Conservation (phyloP, 129 eudicot species). For the Arctium lappa region DNA sequence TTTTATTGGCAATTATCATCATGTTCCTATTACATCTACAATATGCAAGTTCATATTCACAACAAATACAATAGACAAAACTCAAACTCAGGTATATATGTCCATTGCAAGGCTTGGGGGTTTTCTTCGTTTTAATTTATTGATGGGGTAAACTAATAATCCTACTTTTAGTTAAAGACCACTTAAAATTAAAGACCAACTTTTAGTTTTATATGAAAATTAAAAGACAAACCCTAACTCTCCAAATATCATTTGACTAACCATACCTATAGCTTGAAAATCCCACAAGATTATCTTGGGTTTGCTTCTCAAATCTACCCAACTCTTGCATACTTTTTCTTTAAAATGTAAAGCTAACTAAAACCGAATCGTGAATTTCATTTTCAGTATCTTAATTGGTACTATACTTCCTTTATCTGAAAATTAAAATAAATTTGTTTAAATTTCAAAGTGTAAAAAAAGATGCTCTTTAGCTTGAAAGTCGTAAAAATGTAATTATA, state of each 20-base stretch:
- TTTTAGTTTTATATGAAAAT: too few species aligned
- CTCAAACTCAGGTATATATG: not conserved
- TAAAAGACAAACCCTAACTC: not conserved
- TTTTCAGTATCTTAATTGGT: not conserved
- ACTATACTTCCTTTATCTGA: not conserved
- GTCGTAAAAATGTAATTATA: not conserved
- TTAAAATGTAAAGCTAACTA: not conserved
- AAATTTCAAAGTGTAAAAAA: too few species aligned
- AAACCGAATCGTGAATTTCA: not conserved
- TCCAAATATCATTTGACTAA: too few species aligned
- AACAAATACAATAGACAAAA: too few species aligned
- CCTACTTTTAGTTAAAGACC: not conserved
- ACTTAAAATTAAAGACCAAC: not conserved
- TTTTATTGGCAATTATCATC: not conserved
- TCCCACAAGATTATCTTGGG: not conserved
- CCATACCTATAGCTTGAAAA: too few species aligned
- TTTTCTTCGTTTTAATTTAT: not conserved
- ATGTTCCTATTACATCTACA: not conserved
- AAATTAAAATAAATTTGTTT: not conserved
- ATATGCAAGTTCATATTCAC: not conserved
- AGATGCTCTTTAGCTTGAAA: not conserved
- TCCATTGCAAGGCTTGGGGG: not conserved
- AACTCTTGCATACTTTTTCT: not conserved
- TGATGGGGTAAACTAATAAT: not conserved
- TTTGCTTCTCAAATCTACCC: not conserved